These are phyloP conservation scores for Microdochium bolleyi DNA, from an alignment of 2,329 filamentous ascomycete genomes.

Conservation along the genomic window DNA sequence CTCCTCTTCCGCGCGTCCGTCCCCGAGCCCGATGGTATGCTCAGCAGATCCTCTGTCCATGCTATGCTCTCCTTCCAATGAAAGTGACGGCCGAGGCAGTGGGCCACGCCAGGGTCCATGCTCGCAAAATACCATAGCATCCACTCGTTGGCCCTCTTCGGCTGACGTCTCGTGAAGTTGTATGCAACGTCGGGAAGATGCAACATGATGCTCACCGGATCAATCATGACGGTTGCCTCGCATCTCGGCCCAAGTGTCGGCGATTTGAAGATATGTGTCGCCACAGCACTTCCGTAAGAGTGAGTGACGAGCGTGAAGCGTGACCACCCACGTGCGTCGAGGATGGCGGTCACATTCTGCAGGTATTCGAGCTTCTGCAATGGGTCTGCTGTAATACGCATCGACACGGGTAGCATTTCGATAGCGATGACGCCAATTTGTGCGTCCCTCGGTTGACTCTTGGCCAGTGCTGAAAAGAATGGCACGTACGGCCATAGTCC, in stretches of 20 bases:
- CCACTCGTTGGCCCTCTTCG: slow-evolving; percentile 56
- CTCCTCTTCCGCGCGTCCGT: background rate
- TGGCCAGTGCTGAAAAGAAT: slow-evolving; percentile 46
- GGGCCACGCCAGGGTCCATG: slow-evolving; percentile 58
- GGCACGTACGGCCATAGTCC: slow-evolving; percentile 55
- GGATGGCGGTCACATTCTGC: slow-evolving; percentile 44
- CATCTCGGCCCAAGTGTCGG: slow-evolving; percentile 40
- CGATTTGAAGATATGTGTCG: slow-evolving; percentile 51
- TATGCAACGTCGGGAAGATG: slow-evolving; percentile 64
- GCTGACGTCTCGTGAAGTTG: slow-evolving; percentile 55
- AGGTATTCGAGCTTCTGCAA: slow-evolving; percentile 45
- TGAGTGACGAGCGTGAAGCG: slow-evolving; percentile 54
- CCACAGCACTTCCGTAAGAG: slow-evolving; percentile 56
- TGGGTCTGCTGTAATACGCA: slow-evolving; percentile 48
- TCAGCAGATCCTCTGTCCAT: slow-evolving; percentile 58
- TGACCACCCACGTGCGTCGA: slow-evolving; percentile 48
- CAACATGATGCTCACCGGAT: slow-evolving; percentile 60
- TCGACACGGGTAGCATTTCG: slow-evolving; percentile 59
- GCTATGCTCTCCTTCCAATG: slow-evolving; percentile 66
- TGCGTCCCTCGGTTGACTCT: slow-evolving; percentile 19
- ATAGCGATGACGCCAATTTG: slow-evolving; percentile 56
- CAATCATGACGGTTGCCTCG: slow-evolving; percentile 36
- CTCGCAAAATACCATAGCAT: slow-evolving; percentile 64
- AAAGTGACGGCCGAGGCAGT: slow-evolving; percentile 57
- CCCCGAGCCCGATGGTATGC: slow-evolving; percentile 6